Evolutionary conservation across 805 yeast species (phyloP).

Genomic region (Metschnikowia hibisci): DNA sequence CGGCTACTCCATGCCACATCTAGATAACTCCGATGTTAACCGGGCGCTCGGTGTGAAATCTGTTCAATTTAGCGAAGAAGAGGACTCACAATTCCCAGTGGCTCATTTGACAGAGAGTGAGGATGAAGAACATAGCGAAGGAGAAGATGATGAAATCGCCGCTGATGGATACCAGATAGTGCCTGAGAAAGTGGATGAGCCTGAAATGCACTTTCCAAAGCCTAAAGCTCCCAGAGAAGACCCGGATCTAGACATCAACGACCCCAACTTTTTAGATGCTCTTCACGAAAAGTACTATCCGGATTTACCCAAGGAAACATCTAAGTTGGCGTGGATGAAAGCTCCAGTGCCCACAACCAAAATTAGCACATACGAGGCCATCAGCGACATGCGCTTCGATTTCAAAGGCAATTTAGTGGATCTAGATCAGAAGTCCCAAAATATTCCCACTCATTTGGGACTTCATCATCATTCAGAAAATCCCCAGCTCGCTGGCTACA

Average conservation of each 20-base stretch:
- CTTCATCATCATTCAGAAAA: conserved; percentile 89
- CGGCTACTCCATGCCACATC: conserved; percentile 30
- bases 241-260: conserved; percentile 57
- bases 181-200: conserved; percentile 38
- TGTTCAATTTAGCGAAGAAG: conserved; percentile 16
- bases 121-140: conserved; percentile 21
- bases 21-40: conserved; percentile 35
- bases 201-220: conserved; percentile 62
- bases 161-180: conserved; percentile 40
- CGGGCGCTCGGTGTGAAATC: conserved; percentile 32
- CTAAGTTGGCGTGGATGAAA: conserved; percentile 89
- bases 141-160: conserved; percentile 32
- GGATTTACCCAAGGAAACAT: conserved; percentile 77
- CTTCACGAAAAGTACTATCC: conserved; percentile 86
- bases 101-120: conserved; percentile 13
- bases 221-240: conserved; percentile 34
- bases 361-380: conserved; percentile 45
- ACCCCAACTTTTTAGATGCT: conserved; percentile 73
- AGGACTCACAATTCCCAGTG: conserved; percentile 13
- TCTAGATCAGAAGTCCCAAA: conserved; percentile 27
- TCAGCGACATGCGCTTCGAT: conserved; percentile 79
- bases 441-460: conserved; percentile 57
- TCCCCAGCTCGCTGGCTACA: conserved; percentile 90
- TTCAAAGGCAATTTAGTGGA: conserved; percentile 75
- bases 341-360: conserved; percentile 48